Conservation (phyloP, 768 basidiomycete genomes). For the Trametes cingulata region DNA sequence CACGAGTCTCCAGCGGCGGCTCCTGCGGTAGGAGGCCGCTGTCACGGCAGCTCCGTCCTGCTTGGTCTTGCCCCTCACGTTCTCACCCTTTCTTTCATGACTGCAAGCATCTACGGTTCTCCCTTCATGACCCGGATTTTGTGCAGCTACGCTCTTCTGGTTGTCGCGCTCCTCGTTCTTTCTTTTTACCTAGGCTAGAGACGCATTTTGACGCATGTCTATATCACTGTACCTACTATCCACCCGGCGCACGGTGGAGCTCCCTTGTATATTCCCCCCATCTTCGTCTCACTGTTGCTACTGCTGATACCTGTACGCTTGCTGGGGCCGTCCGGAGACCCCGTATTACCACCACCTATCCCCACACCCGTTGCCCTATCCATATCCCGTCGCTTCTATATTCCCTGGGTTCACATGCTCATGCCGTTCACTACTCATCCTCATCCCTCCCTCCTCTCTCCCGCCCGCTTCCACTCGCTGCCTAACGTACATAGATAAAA, state of each 20-base stretch:
- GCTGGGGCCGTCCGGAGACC: not conserved
- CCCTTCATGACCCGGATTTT: not conserved
- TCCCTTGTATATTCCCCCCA: not conserved
- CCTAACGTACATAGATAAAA: constrained; percentile 13
- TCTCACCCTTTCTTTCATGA: not conserved
- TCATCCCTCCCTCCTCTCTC: not conserved
- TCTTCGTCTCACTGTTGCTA: not conserved
- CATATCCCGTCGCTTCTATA: not conserved
- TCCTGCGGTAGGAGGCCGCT: constrained; percentile 16
- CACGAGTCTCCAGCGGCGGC: constrained; percentile 13
- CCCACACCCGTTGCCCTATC: not conserved
- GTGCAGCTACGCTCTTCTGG: not conserved
- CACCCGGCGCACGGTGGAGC: not conserved
- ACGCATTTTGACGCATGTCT: not conserved
- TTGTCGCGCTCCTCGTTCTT: not conserved
- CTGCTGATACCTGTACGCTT: constrained; percentile 10
- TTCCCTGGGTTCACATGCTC: not conserved
- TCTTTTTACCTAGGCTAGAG: not conserved
- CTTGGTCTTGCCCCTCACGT: not conserved
- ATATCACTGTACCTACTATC: not conserved
- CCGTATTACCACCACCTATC: not conserved
- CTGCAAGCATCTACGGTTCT: not conserved
- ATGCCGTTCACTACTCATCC: not conserved
- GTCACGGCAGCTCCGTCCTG: too few species aligned
- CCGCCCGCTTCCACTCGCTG: not conserved